Base-by-base conservation (phyloP, 2,329 filamentous ascomycete species). In the Paecilomyces sp. region DNA sequence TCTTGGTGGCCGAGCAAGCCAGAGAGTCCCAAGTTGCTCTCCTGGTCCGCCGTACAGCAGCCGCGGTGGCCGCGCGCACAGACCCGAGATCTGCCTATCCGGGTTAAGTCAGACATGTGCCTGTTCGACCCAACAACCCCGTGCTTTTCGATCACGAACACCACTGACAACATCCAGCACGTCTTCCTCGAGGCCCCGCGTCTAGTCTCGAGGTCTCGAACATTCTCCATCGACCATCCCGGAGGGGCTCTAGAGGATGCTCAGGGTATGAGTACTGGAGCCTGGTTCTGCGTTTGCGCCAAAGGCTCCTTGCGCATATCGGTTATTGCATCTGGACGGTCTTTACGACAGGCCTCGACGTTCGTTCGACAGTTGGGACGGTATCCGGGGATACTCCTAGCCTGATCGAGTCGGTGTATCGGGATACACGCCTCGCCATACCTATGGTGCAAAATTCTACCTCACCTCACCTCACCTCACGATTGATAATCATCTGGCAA, bases 1-100 rank as follows among this genome's bases (percentile, higher is more conserved):
- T 22, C 51, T 7, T 22, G 22, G 51, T 25, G 96, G 96, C 61
- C 95, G 83, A 66, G 95, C 95, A 67, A 96, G 78, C 24, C 51
- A 25, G 31, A 30, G 25, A 30, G 25, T 58, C 41, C 52, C 54
- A 54, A 55, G 52, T 55, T 58, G 52, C 52, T 55, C 57, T n/a
- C 54, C 52, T 25, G 34, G 41, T 25, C 57, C 57, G 33, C 57
- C 53, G 57, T 36, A 41, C 28, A 24, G 30, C 15, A 53, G 34
- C 47, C 34, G 55, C 51, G 24, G 51, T 53, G 51, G 51, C 28
- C 51, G 51, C 51, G 51, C 51, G 51, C 51, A 53, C 51, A 28
- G 51, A 53, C 51, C 24, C 22, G 51, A 30, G 51, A 53, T 53
- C 51, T 62, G 60, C 63, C 63, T 58, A 64, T 63, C 61, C 60